Conservation (phyloP, 1,139 yeast genomes). For the Blastobotrys malaysiensis region DNA sequence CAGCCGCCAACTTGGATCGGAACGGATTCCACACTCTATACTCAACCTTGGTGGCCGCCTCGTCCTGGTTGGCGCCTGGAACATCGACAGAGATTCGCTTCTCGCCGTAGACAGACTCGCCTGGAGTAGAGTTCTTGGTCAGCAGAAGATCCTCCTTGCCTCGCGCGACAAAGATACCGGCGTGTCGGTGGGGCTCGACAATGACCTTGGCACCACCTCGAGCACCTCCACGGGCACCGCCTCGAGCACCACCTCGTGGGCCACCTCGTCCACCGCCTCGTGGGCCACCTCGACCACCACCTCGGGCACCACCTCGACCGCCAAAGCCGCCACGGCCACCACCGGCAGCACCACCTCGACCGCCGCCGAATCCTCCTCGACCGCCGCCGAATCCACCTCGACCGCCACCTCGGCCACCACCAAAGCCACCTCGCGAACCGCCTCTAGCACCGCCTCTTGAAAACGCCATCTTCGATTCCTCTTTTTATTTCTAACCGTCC, state of each 20-base stretch:
- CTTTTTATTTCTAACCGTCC: constrained; percentile 3
- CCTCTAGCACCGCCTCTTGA: constrained; percentile 19
- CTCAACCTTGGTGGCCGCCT: constrained; percentile 79
- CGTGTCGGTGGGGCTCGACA: constrained; percentile 97
- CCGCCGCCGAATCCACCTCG: constrained; percentile 34
- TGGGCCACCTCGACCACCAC: constrained; percentile 13
- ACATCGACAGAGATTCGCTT: constrained; percentile 92
- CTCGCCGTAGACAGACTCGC: constrained; percentile 93
- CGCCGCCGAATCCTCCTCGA: constrained; percentile 32
- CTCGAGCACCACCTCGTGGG: constrained; percentile 19
- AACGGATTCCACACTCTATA: constrained; percentile 99
- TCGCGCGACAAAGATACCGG: constrained; percentile 94
- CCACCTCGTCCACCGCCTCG: constrained; percentile 17
- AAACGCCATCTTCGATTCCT: constrained; percentile 45
- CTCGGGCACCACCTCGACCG: constrained; percentile 11
- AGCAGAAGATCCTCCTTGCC: constrained; percentile 98
- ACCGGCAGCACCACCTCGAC: constrained; percentile 18
- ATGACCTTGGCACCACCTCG: constrained; percentile 93
- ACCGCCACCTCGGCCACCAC: constrained; percentile 28
- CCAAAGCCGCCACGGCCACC: constrained; percentile 15
- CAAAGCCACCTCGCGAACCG: constrained; percentile 32
- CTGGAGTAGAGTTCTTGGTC: constrained; percentile 95
- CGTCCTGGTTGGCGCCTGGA: constrained; percentile 80
- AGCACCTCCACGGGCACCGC: constrained; percentile 58
- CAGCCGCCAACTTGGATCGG: constrained; percentile 99